Base-by-base conservation (phyloP, 2,329 filamentous ascomycete genomes). In the Teratosphaeria pseudoeucalypti region DNA sequence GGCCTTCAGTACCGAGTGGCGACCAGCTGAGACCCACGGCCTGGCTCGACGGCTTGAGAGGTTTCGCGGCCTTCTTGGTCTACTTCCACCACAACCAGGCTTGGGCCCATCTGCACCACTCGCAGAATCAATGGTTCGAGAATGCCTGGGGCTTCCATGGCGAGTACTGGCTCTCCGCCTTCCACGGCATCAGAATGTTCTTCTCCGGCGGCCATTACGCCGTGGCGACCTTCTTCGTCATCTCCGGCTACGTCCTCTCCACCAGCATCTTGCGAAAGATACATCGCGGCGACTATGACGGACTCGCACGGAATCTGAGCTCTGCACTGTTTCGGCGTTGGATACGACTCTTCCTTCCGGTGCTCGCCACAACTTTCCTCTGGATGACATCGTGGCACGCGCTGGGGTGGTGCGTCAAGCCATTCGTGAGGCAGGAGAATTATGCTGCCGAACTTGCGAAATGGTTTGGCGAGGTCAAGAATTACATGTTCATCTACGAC, bases 401-500 rank as follows among this genome's bases (percentile, higher is more conserved):
- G 0, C 77, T 83, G 52, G 77, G 77, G 2, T 73, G 81, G 57
- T 72, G 74, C 6, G 78, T 75, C 71, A 72, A 75, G 11, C 63
- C 65, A 14, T 67, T 63, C 26, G 61, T 64, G 0, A 55, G 57
- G 32, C 70, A 79, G 62, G 64, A 63, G 4, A 81, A 65, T 43
- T 77, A 79, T 67, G 62, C 70, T 12, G 76, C 75, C 11, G 82
- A 85, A 63, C 61, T 82, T 2, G 80, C 77, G 71, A 74, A 70
- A n/a, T 77, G 75, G 75, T 74, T 77, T 56, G 67, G 67, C 59
- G 82, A 88, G 68, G 77, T 82, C 67, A 86, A 87, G 67, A 86
- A 86, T 69, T 88, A 86, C 73, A 88, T 81, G 71, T 86, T 81
- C 72, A 88, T 85, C 68, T 70, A 86, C 49, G 87, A 83, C 72